Base-by-base conservation (phyloP, 2,329 filamentous ascomycete genomes). In the Tolypocladium ovalisporum region DNA sequence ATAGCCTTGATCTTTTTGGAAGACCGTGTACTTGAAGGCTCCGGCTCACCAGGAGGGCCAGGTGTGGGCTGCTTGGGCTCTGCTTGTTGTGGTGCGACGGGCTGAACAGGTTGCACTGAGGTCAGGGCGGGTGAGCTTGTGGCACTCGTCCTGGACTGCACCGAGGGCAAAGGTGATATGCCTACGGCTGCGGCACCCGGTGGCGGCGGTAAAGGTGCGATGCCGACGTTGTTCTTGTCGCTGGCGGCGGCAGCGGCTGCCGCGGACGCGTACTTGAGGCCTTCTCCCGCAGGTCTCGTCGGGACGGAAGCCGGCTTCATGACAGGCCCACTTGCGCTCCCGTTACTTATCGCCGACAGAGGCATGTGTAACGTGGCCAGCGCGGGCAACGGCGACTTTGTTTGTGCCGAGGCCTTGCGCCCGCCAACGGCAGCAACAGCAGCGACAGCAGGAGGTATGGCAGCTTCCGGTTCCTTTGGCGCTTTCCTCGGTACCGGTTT, bases 241-340 rank as follows among this genome's bases (percentile, higher is more conserved):
- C 85, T 91, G 52, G 92, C 90, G 1, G 94, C 93, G 0, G 93
- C 94, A 0, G 94, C 94, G 0, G 94, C 94, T 0, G 94, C 94
- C 0, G 94, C 94, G 40, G 94, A 97, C 51, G 94, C 94, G 70
- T 99, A 99, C 74, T 97, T 97, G 63, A 99, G 79, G 1, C 89
- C 90, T 71, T 97, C 93, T 53, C 91, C 91, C 4, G 90, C 88
- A 8, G 89, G 86, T 70, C 93, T 84, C 59, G 89, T 85, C 1
- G 94, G 94, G 65, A 92, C 75, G 22, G 90, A 86, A 22, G 94
- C 94, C 15, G 94, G 93, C 76, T 97, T 99, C 93, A 97, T 97
- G 56, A 80, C 76, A 56, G 79, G 79, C 56, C 78, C 79, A 58
- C 80, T 75, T 54, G 79, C 64, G 42, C 62, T 70, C 68, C 81